phyloP scores from a whole-genome alignment of 768 basidiomycete species.

The Suillus spraguei region DNA sequence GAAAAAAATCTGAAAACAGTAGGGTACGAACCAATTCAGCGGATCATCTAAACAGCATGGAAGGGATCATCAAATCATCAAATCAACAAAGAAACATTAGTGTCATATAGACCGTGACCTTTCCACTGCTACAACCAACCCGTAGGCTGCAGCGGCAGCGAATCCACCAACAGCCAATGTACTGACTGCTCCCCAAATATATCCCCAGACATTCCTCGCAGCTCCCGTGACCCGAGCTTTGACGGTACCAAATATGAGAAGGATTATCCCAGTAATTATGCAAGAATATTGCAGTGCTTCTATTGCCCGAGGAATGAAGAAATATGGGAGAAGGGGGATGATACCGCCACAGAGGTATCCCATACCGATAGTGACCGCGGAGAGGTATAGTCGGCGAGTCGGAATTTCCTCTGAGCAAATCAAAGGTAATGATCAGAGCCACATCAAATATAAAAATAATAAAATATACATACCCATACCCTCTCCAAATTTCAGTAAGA shows the following conservation, averaged over 20 bases:
- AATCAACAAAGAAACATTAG: no score
- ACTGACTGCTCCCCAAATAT: constrained; percentile 84
- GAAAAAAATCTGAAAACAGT: no score
- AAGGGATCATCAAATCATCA: no score
- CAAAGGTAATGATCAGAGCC: neutral
- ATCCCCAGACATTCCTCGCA: constrained; percentile 62
- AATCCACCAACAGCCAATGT: constrained; percentile 90
- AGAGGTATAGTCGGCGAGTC: constrained; percentile 78
- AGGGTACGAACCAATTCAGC: no score
- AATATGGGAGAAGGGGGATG: constrained; percentile 91
- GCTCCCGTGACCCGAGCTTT: constrained; percentile 89
- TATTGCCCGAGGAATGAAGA: constrained; percentile 77
- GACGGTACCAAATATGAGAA: constrained; percentile 89
- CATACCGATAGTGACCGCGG: constrained; percentile 93
- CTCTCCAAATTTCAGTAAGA: constrained; percentile 93
- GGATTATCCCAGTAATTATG: constrained; percentile 79
- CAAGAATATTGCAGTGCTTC: constrained; percentile 73
- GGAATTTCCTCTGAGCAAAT: constrained; percentile 81
- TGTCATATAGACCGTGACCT: constrained; percentile 4
- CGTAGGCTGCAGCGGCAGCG: constrained; percentile 79
- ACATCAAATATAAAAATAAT: neutral
- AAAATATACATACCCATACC: constrained; percentile 65
- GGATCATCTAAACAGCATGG: no score
- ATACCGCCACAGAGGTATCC: constrained; percentile 93
- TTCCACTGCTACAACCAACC: constrained; percentile 56